Base-by-base conservation (phyloP, 106 monocot species). In the Allium sativum region DNA sequence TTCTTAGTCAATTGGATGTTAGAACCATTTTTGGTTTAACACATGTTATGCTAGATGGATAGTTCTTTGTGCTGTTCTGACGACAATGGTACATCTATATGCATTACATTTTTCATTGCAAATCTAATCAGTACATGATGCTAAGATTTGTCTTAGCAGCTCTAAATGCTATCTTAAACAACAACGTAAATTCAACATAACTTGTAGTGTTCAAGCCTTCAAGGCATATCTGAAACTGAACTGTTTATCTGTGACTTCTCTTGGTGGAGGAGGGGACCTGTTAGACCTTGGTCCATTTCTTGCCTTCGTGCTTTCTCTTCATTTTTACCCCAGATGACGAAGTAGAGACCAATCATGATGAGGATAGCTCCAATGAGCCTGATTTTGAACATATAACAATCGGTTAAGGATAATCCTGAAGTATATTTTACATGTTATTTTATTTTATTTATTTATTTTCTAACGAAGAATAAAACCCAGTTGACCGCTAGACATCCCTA, bases 351-450 rank as follows among this genome's bases (percentile, higher is more conserved):
- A 31, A 47, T 22, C 46, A 58, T 68, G 21, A 68, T 68, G 20
- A 68, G 44, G 68, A 68, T 68, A 13, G 56, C 44, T 47, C 68
- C 68, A 15, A 68, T 57, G 46, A 68, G 58, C 57, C 68, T 68
- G 68, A 31, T 31, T 31, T 31, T 31, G 31, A 31, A 31, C 31
- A 31, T 31, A 31, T 31, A 31, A 31, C 31, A 31, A 31, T 31
- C 31, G 5, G 5, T 31, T 31, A 31, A 31, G 31, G 31, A 31
- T 31, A 31, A 31, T 31, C 31, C 31, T 31, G 5, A 31, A 31
- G 31, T 31, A 31, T 31, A 31, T 31, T 31, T 31, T 31, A 31
- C 31, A 31, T 31, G 31, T 31, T 5, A 31, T 3, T n/a, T n/a
- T n/a, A n/a, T n/a, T n/a, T n/a, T n/a, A n/a, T n/a, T n/a, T n/a